Evolutionary conservation across 2,329 filamentous ascomycete species (phyloP), one percentile per base, ranked within the genome.

Genomic region (Piedraia hortae): DNA sequence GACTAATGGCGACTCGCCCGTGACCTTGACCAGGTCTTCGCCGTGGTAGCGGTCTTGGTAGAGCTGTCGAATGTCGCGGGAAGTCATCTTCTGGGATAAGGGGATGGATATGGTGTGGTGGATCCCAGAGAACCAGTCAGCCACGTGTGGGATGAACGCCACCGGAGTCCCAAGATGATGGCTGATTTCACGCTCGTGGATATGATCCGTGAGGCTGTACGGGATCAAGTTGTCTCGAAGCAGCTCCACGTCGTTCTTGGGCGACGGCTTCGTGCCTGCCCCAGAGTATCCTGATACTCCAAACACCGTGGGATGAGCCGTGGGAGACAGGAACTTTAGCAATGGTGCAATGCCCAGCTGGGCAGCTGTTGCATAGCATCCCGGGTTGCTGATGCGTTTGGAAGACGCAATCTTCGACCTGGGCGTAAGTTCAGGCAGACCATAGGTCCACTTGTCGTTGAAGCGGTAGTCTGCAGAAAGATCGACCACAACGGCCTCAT

Each of bases 401-500:
- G 82, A 63, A 32, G 68, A 60, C 12, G 70, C 63, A 35, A 93
- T 78, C 33, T 68, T 59, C 28, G 62, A 60, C 25, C 82, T 66
- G 43, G 66, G 64, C 21, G 77, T 62, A 21, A 90, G 56, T 48
- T 93, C 85, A 8, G 78, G 78, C 4, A 91, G 65, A 34, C 75
- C 77, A 39, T 91, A 93, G 0, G 73, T 75, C 80, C 78, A 89
- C 12, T 58, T 56, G 25, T 56, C 51, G 40, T 89, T 71, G 44
- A 91, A 93, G 22, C 82, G 68, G 48, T 90, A 88, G 50, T 97
- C 85, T 28, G 85, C 85, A n/a, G 78, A 90, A 16, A 97, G 60
- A 44, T 97, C 85, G 20, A 97, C 59, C 33, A 93, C 73, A 18
- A 93, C 54, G 34, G 72, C 78, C 37, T 51, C 43, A 22, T 51